These are phyloP conservation scores for Leptodontidium sp. DNA, from an alignment of 2,329 filamentous ascomycete species.

Conservation along the genomic window DNA sequence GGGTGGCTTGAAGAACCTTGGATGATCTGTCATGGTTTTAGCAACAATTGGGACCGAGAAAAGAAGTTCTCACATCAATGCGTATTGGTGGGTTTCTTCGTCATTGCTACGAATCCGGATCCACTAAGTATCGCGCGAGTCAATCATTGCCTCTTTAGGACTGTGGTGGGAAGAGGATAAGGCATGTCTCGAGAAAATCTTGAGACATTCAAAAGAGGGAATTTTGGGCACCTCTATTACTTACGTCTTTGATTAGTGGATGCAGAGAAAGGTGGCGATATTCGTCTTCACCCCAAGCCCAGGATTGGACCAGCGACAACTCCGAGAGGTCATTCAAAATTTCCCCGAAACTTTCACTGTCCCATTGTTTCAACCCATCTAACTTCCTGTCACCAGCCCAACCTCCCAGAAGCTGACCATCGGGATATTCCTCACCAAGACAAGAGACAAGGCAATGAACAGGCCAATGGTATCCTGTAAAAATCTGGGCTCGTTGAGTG, in stretches of 20 bases:
- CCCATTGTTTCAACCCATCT: constrained; percentile 22
- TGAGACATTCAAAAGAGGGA: neutral
- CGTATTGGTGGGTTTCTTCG: constrained; percentile 22
- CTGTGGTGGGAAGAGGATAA: too few relatives aligned
- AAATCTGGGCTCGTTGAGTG: constrained; percentile 8
- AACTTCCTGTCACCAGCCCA: neutral
- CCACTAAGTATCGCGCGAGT: constrained; percentile 24
- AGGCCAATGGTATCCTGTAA: constrained; percentile 14
- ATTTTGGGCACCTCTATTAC: neutral
- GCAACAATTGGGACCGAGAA: too few relatives aligned
- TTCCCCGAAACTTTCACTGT: constrained; percentile 30
- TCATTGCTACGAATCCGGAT: constrained; percentile 32
- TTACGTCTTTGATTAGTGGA: constrained; percentile 36
- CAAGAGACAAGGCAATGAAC: constrained; percentile 19
- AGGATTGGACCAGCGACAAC: constrained; percentile 37
- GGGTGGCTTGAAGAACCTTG: constrained; percentile 15
- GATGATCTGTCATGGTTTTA: constrained; percentile 1
- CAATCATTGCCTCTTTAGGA: too few relatives aligned
- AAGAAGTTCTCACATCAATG: constrained; percentile 5
- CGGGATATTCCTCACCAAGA: constrained; percentile 4
- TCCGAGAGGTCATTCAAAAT: constrained; percentile 30
- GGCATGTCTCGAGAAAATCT: too few relatives aligned
- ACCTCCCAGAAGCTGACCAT: neutral
- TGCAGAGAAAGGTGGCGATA: constrained; percentile 36
- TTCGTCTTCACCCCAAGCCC: constrained; percentile 27